phyloP scores from a whole-genome alignment of 2,329 filamentous ascomycete genomes.

The Nemania abortiva region DNA sequence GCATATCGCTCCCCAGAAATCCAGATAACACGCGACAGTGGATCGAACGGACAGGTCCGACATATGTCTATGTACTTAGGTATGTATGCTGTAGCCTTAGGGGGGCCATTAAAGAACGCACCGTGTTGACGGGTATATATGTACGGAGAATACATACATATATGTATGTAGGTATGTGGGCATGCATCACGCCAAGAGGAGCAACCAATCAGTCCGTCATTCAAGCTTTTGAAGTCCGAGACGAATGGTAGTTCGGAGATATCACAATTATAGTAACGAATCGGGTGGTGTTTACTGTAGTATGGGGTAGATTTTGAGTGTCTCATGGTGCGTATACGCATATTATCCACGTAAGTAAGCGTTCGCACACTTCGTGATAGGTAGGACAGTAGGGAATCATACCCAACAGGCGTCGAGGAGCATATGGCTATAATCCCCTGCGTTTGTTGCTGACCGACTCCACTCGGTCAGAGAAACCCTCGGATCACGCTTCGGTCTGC shows the following conservation, averaged over 20 bases:
- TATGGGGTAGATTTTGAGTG: background rate
- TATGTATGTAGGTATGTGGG: background rate
- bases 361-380: background rate
- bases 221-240: background rate
- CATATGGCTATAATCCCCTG: conserved; percentile 11
- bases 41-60: conserved; percentile 28
- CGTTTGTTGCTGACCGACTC: conserved; percentile 30
- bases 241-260: background rate
- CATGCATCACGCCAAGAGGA: conserved; percentile 16
- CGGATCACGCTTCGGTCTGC: background rate
- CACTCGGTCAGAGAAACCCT: conserved; percentile 30
- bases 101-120: too few relatives aligned
- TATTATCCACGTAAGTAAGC: background rate
- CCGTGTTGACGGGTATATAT: too few relatives aligned
- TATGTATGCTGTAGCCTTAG: background rate
- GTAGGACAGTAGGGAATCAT: background rate
- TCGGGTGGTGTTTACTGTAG: background rate
- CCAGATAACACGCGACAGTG: conserved; percentile 34
- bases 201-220: background rate
- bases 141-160: too few relatives aligned
- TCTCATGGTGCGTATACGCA: background rate
- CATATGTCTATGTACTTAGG: background rate
- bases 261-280: background rate
- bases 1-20: conserved; percentile 19
- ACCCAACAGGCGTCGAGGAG: background rate